Conservation (phyloP, 805 yeast species). For the Vanderwaltozyma yarrowii region DNA sequence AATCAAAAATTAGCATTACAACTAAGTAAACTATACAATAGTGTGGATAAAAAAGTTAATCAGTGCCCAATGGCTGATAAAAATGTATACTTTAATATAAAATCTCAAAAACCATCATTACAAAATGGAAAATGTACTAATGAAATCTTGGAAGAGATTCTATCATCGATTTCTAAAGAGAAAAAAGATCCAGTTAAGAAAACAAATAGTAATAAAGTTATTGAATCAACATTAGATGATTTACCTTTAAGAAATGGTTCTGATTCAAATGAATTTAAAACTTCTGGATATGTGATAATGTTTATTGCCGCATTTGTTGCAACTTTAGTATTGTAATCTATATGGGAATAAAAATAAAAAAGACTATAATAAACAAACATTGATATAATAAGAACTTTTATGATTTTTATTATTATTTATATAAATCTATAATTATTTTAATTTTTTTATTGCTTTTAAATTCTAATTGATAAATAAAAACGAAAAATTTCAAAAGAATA, state of each 20-base stretch:
- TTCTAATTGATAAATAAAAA: no score
- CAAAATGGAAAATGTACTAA: background rate
- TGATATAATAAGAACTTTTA: no score
- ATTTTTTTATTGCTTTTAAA: no score
- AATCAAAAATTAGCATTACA: conserved; percentile 54
- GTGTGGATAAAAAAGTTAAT: conserved; percentile 29
- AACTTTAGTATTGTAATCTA: background rate
- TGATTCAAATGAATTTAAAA: background rate
- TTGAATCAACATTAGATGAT: background rate
- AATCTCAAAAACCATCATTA: background rate
- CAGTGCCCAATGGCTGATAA: conserved; percentile 21
- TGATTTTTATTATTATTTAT: no score
- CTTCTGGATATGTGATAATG: background rate
- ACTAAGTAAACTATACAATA: conserved; percentile 50
- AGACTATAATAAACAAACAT: no score
- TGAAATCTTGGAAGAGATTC: background rate
- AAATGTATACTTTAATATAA: conserved; percentile 16
- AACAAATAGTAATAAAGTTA: background rate
- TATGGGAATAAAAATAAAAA: background rate
- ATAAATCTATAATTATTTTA: no score
- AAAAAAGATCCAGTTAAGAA: background rate
- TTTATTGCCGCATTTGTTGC: background rate
- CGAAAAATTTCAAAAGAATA: no score
- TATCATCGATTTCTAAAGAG: background rate
- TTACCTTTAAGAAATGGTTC: background rate